Conservation (phyloP, 768 basidiomycete genomes). For the Pulveroboletus frians region DNA sequence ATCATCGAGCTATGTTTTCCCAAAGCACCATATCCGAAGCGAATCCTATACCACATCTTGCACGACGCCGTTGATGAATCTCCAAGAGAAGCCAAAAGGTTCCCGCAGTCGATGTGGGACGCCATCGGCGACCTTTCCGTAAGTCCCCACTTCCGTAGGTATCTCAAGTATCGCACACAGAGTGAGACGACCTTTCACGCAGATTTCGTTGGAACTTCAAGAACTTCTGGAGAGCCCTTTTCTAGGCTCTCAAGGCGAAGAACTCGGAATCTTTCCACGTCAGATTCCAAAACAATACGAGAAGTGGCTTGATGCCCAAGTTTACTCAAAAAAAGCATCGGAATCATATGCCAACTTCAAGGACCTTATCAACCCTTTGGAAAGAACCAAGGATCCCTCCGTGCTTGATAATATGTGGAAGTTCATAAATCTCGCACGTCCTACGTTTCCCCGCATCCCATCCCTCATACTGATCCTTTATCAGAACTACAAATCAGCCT, state of each 20-base stretch:
- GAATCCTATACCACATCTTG: constrained; percentile 60
- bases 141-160: constrained; percentile 43
- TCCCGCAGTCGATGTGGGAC: constrained; percentile 77
- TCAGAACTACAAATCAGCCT: constrained; percentile 55
- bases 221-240: constrained; percentile 61
- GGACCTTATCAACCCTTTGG: constrained; percentile 54
- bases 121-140: constrained; percentile 80
- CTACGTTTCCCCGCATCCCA: neutral
- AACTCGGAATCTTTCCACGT: constrained; percentile 46
- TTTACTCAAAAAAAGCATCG: constrained; percentile 55
- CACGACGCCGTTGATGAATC: constrained; percentile 69
- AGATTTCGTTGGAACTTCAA: constrained; percentile 65
- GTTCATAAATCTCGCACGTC: constrained; percentile 51
- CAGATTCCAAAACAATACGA: constrained; percentile 59
- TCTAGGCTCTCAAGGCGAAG: constrained; percentile 48
- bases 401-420: constrained; percentile 64
- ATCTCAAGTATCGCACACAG: neutral
- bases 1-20: constrained; percentile 81
- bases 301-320: constrained; percentile 64
- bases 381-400: constrained; percentile 44
- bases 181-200: neutral
- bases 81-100: constrained; percentile 67
- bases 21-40: constrained; percentile 57
- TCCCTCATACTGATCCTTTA: constrained; percentile 7
- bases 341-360: constrained; percentile 46